These are phyloP conservation scores for Mortierella sp. DNA, from an alignment of 371 early-diverging fungal genomes.

Conservation along the genomic window DNA sequence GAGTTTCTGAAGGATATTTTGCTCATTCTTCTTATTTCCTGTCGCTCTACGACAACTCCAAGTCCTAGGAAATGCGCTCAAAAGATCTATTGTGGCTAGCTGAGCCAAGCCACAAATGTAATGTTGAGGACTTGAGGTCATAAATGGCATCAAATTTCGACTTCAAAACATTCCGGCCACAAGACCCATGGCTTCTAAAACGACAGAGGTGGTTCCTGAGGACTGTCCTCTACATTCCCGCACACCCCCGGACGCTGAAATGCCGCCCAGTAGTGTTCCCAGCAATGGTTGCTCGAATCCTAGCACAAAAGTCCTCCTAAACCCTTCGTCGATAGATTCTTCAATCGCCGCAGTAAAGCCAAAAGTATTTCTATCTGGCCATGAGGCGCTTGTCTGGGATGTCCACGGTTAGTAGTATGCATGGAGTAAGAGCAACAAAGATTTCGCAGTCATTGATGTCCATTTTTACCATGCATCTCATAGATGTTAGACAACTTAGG, in stretches of 20 bases:
- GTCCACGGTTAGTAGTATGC: constrained; percentile 23
- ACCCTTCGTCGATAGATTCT: not conserved
- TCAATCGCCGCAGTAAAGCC: constrained; percentile 12
- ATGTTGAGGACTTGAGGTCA: too few species aligned
- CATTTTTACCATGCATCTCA: not conserved
- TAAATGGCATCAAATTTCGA: not conserved
- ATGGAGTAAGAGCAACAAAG: too few species aligned
- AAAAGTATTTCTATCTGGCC: constrained; percentile 22
- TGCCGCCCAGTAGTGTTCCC: not conserved
- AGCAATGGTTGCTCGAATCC: not conserved
- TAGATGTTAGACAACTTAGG: constrained; percentile 36
- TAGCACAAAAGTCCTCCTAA: not conserved
- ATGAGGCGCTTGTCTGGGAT: constrained; percentile 43
- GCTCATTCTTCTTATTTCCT: too few species aligned
- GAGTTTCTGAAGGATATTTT: too few species aligned
- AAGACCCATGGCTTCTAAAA: not conserved
- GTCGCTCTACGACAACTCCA: too few species aligned
- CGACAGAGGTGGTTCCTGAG: not conserved
- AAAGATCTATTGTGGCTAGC: too few species aligned
- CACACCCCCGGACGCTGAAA: not conserved
- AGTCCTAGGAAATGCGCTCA: too few species aligned
- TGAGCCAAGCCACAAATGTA: too few species aligned
- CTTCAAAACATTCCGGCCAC: not conserved
- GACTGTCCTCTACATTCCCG: not conserved
- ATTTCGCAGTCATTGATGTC: not conserved